These are phyloP conservation scores for Fusarium temperatum DNA, from an alignment of 2,329 filamentous ascomycete genomes.

Conservation along the genomic window DNA sequence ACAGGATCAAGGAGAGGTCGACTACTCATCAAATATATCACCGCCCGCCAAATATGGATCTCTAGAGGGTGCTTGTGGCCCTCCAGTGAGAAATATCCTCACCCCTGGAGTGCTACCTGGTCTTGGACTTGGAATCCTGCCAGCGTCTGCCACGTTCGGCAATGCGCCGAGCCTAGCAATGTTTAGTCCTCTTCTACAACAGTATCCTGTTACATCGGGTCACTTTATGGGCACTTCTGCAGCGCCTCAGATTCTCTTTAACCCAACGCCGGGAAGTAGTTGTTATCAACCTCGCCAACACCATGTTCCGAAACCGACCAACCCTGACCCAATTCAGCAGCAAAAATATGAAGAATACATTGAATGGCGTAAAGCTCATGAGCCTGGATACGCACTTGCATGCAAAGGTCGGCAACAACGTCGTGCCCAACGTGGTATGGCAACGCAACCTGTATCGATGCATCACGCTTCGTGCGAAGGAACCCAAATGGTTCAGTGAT, in stretches of 20 bases:
- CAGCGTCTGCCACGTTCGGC: background rate
- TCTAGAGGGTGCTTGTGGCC: background rate
- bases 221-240: background rate
- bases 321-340: conserved; percentile 53
- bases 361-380: conserved; percentile 58
- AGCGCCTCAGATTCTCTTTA: background rate
- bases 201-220: background rate
- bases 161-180: background rate
- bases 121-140: background rate
- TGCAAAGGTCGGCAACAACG: conserved; percentile 57
- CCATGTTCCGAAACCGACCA: conserved; percentile 52
- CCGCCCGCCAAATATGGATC: background rate
- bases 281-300: background rate
- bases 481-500: background rate
- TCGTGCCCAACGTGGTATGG: conserved; percentile 44
- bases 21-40: background rate
- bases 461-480: background rate
- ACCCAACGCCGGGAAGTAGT: background rate
- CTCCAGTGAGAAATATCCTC: background rate
- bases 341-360: conserved; percentile 59
- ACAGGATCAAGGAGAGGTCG: background rate
- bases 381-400: conserved; percentile 57
- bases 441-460: background rate
- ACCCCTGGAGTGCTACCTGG: conserved; percentile 6
- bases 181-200: background rate